Percentiles rank a stretch among this genome's conserved stretches.
phyloP scores from a whole-genome alignment of 2,329 filamentous ascomycete species.

The Alternaria alternata region DNA sequence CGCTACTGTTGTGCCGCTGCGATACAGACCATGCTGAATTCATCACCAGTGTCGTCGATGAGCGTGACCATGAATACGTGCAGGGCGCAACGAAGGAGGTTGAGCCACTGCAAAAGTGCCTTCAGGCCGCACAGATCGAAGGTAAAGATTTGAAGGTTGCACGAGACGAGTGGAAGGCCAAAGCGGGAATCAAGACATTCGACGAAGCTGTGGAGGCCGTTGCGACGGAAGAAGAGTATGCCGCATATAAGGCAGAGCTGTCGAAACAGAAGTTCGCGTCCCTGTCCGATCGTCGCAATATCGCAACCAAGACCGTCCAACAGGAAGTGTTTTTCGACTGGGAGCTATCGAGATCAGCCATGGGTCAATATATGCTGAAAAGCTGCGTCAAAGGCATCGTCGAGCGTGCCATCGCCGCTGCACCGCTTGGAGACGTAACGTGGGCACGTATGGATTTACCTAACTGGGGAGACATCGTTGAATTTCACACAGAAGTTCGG shows the following conservation, averaged over 20 bases:
- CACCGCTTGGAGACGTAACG: constrained; percentile 50
- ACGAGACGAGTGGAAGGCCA: constrained; percentile 44
- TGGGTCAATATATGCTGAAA: constrained; percentile 50
- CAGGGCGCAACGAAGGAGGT: constrained; percentile 49
- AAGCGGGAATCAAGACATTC: constrained; percentile 44
- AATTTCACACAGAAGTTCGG: constrained; percentile 49
- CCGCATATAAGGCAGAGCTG: neutral
- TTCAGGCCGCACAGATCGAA: constrained; percentile 30
- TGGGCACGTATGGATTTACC: constrained; percentile 50
- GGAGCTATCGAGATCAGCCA: constrained; percentile 47
- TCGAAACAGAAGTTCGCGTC: neutral
- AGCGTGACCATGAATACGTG: constrained; percentile 52
- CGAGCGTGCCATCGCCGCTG: constrained; percentile 46
- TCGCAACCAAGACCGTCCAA: constrained; percentile 15
- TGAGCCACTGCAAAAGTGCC: constrained; percentile 34
- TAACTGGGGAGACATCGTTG: constrained; percentile 49
- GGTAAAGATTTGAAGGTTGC: constrained; percentile 37
- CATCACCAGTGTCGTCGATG: constrained; percentile 51
- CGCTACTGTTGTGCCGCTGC: constrained; percentile 51
- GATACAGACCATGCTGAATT: constrained; percentile 52
- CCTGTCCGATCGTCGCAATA: neutral
- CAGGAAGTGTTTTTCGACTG: constrained; percentile 41
- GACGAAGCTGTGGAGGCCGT: constrained; percentile 46
- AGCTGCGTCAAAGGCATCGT: constrained; percentile 44
- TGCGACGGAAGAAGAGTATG: neutral